Evolutionary conservation across 306 rosid genomes (phyloP).

Genomic region (cucumber (Cucumis sativus)): DNA sequence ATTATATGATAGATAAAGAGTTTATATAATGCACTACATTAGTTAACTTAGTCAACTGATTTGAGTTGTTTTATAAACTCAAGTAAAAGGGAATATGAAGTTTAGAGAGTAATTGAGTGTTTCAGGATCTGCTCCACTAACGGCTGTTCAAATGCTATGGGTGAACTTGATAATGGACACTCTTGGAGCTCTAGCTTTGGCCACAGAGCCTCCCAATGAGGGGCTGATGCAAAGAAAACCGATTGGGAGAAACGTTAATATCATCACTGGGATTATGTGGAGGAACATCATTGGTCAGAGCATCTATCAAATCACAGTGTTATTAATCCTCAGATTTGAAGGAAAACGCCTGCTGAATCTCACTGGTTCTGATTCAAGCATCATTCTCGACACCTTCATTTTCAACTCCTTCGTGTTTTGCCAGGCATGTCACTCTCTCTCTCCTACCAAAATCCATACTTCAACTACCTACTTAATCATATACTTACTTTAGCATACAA

Average conservation of each 20-base stretch:
- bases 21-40: too few species aligned
- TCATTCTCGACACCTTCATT: conserved; percentile 46
- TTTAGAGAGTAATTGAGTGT: not conserved
- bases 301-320: conserved; percentile 55
- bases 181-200: conserved; percentile 80
- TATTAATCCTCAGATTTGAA: conserved; percentile 39
- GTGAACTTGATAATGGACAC: conserved; percentile 97
- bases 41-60: too few species aligned
- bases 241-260: conserved; percentile 38
- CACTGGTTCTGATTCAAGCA: conserved; percentile 31
- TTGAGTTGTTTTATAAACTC: too few species aligned
- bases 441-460: not conserved
- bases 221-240: conserved; percentile 72
- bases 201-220: conserved; percentile 84
- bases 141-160: conserved; percentile 98
- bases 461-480: too few species aligned
- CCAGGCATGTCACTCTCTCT: conserved; percentile 38
- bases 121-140: conserved; percentile 77
- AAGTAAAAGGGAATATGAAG: not conserved
- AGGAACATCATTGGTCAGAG: conserved; percentile 84
- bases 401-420: conserved; percentile 88
- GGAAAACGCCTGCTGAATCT: conserved; percentile 44
- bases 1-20: too few species aligned
- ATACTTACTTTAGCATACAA: too few species aligned
- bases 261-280: conserved; percentile 73